Conservation (phyloP, 1,284 basidiomycete genomes). For the Ganoderma resinaceum region DNA sequence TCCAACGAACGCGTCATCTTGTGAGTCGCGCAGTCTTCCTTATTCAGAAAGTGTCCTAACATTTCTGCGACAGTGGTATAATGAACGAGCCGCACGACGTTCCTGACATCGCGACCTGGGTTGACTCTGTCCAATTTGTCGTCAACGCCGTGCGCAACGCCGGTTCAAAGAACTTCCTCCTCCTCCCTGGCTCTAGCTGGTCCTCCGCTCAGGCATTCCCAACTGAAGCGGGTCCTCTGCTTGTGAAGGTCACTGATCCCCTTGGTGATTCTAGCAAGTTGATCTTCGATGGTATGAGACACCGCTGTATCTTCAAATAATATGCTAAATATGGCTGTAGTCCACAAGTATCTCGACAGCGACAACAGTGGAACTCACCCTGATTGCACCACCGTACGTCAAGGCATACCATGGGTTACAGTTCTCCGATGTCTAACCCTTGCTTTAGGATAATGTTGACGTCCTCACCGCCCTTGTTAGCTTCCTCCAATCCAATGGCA, state of each 20-base stretch:
- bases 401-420: neutral
- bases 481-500: conserved; percentile 56
- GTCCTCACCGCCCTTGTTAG: conserved; percentile 52
- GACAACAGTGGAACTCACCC: conserved; percentile 63
- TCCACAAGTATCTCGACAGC: conserved; percentile 68
- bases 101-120: conserved; percentile 51
- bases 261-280: conserved; percentile 55
- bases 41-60: neutral
- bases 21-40: conserved; percentile 25
- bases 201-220: conserved; percentile 55
- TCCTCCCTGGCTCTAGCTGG: conserved; percentile 53
- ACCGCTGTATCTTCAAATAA: neutral
- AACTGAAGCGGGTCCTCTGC: conserved; percentile 56
- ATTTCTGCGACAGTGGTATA: conserved; percentile 41
- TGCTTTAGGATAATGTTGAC: conserved; percentile 51
- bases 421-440: neutral
- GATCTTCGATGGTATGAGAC: conserved; percentile 56
- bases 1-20: conserved; percentile 56
- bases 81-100: conserved; percentile 65
- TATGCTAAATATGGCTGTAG: conserved; percentile 38
- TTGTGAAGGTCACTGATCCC: conserved; percentile 63
- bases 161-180: conserved; percentile 54
- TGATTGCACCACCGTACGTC: conserved; percentile 50
- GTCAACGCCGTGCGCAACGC: conserved; percentile 58
- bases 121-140: conserved; percentile 51